Evolutionary conservation across 2,329 filamentous ascomycete genomes (phyloP).

Genomic region (Microsporum canis): DNA sequence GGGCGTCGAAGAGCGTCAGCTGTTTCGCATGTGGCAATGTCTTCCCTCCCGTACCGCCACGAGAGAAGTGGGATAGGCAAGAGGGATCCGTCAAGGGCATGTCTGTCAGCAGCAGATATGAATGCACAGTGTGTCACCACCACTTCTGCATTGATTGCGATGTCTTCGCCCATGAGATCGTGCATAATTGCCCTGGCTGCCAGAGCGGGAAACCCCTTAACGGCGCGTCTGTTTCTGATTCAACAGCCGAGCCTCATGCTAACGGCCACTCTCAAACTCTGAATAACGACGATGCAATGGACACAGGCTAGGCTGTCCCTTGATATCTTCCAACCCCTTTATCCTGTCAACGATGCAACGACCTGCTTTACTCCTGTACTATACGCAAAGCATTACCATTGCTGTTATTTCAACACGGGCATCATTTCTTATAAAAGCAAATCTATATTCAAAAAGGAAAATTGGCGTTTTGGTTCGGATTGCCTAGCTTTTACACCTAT

Average conservation of each 20-base stretch:
- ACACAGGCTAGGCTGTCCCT: slow-evolving; percentile 9
- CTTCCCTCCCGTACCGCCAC: slow-evolving; percentile 50
- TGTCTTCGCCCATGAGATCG: slow-evolving; percentile 82
- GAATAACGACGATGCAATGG: slow-evolving; percentile 11
- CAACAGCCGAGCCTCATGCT: neutral
- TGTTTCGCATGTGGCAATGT: slow-evolving; percentile 68
- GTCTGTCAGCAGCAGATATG: slow-evolving; percentile 78
- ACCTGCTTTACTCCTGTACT: neutral
- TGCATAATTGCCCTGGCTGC: slow-evolving; percentile 94
- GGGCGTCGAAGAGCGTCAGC: slow-evolving; percentile 49
- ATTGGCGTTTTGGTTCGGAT: neutral
- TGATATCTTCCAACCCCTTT: neutral
- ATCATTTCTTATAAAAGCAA: neutral
- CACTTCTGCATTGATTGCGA: slow-evolving; percentile 99
- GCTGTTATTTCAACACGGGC: neutral
- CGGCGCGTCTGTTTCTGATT: neutral
- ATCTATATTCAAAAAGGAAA: neutral
- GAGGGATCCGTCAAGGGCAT: slow-evolving; percentile 46
- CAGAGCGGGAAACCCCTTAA: slow-evolving; percentile 34
- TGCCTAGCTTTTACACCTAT: neutral
- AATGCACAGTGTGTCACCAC: slow-evolving; percentile 71
- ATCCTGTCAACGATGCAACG: neutral
- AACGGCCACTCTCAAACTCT: slow-evolving; percentile 6
- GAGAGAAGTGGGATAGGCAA: slow-evolving; percentile 25
- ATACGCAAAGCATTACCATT: neutral